Base-by-base conservation (phyloP, 495 filamentous ascomycete species). In the Xylaria intraflava region DNA sequence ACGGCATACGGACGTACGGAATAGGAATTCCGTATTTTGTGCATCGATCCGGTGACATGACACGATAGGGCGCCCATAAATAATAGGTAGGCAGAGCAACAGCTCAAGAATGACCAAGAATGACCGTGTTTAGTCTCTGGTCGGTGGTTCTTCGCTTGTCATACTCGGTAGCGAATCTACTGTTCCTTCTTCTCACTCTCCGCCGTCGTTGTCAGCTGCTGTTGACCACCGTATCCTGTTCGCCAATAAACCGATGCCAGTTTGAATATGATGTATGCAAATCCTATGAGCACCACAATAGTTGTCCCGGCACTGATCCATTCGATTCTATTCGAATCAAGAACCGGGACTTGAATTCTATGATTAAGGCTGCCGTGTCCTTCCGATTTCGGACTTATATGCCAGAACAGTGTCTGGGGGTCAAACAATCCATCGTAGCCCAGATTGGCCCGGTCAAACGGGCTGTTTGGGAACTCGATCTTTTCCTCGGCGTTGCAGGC, bases 381-480 rank as follows among this genome's bases (percentile, higher is more conserved):
- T 19, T 46, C 62, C 7, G 77, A 62, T 19, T 64, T 53, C 7
- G 90, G 89, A 40, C 80, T 75, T 2, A 95, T 69, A 64, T 96
- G 89, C 70, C 90, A 94, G 67, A 95, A 98, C 69, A 90, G 77
- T 0, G 89, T 95, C 42, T 80, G 74, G 17, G 83, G 79, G 3
- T 81, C 84, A 65, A 98, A 96, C 22, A 94, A 65, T 0, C 79
- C 84, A 49, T 97, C 93, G 71, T 91, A 97, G 16, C 92, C 93
- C 19, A 98, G 67, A 65, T 88, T 83, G 23, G 74, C 74, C 16
- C 87, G 74, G 67, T 96, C 93, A 65, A 98, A 98, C 1, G 93
- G 93, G 62, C 84, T 96, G 4, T 74, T 81, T 0, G 77, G 68
- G 75, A 95, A 87, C 68, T 87, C 83, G 1, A 78, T 80, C 22